Conservation (phyloP, 2,329 filamentous ascomycete species). For the Beauveria medogensis region DNA sequence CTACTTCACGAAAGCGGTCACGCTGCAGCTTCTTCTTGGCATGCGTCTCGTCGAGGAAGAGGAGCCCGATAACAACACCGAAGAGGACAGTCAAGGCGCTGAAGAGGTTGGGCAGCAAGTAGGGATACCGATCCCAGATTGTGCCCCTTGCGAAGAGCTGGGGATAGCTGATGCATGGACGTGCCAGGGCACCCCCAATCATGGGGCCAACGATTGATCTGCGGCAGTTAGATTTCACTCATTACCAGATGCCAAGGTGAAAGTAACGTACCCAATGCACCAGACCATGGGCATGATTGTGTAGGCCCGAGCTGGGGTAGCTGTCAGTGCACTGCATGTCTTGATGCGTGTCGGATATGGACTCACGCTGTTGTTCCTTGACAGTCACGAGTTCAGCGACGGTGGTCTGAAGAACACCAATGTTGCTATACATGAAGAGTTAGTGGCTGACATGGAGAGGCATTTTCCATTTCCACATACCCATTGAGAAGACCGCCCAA, state of each 20-base stretch:
- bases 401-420: conserved; percentile 89
- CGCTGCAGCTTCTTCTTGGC: conserved; percentile 66
- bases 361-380: conserved; percentile 83
- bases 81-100: conserved; percentile 70
- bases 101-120: conserved; percentile 86
- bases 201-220: conserved; percentile 88
- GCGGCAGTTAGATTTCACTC: conserved; percentile 21
- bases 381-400: conserved; percentile 88
- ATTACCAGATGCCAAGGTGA: conserved; percentile 3
- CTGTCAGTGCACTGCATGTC: conserved; percentile 18
- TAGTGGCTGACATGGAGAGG: conserved; percentile 1
- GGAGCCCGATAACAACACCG: conserved; percentile 67
- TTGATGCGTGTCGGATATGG: background rate
- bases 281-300: conserved; percentile 98
- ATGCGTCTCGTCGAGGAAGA: conserved; percentile 94
- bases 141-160: conserved; percentile 61
- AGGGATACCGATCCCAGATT: conserved; percentile 81
- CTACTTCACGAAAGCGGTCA: conserved; percentile 70
- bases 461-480: conserved; percentile 38
- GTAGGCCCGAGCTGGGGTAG: conserved; percentile 67
- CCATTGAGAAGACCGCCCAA: conserved; percentile 89
- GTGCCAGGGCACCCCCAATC: conserved; percentile 81
- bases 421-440: conserved; percentile 56
- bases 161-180: conserved; percentile 78
- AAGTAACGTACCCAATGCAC: conserved; percentile 68